phyloP scores from a whole-genome alignment of 116 monocot genomes.

The Dioscorea cayenensis region DNA sequence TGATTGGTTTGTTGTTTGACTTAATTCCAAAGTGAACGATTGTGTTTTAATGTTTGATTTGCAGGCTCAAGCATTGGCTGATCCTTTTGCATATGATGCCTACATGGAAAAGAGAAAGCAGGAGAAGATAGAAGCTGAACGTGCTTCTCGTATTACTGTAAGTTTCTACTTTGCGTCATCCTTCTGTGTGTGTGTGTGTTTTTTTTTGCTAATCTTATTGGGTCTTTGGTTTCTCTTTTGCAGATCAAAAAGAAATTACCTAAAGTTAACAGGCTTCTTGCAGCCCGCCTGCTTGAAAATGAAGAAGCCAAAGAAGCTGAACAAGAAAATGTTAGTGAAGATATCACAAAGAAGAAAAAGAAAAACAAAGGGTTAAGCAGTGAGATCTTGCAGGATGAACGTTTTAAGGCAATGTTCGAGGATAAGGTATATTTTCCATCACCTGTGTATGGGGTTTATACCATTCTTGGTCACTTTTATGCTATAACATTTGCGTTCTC shows the following conservation, averaged over 20 bases:
- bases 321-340: conserved; percentile 28
- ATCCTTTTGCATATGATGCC: conserved; percentile 62
- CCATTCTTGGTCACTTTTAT: not conserved
- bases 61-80: conserved; percentile 50
- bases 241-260: conserved; percentile 75
- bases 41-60: not conserved
- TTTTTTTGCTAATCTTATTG: not conserved
- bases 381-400: conserved; percentile 63
- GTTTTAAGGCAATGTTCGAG: conserved; percentile 70
- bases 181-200: not conserved
- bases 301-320: conserved; percentile 52
- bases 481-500: not conserved
- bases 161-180: not conserved
- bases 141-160: conserved; percentile 83
- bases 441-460: not conserved
- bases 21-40: too few relatives aligned
- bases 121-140: conserved; percentile 75
- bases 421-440: conserved; percentile 51
- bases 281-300: conserved; percentile 53
- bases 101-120: conserved; percentile 56
- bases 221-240: conserved; percentile 10
- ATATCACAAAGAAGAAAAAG: conserved; percentile 52
- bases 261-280: conserved; percentile 74
- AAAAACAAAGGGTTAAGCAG: conserved; percentile 54
- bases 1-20: too few relatives aligned